A percentile compares a stretch with the other conserved stretches of the same genome.
These are phyloP conservation scores for Linnemannia exigua DNA, from an alignment of 192 early-diverging fungal genomes.

Conservation along the genomic window DNA sequence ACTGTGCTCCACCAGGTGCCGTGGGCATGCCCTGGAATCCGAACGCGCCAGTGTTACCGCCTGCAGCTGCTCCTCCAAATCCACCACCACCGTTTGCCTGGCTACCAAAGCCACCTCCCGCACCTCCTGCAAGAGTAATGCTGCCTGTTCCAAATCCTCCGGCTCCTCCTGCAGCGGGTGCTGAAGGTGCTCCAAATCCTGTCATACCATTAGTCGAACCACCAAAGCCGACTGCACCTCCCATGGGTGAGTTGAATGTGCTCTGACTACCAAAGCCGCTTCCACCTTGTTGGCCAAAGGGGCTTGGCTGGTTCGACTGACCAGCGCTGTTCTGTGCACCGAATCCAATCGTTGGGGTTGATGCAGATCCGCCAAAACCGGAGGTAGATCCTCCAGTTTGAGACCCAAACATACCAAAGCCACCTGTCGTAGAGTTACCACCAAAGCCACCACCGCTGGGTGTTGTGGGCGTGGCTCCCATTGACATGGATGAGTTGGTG, in stretches of 20 bases:
- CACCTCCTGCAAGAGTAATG: not conserved
- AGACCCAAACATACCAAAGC: not conserved
- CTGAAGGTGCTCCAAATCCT: slow-evolving; percentile 1
- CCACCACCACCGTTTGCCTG: not conserved
- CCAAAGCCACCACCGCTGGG: not conserved
- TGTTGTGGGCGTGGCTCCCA: not conserved
- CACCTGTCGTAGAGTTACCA: not conserved
- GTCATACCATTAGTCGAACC: not conserved
- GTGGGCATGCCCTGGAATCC: slow-evolving; percentile 27
- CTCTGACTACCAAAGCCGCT: slow-evolving; percentile 17
- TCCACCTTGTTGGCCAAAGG: slow-evolving; percentile 15
- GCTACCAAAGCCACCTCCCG: slow-evolving; percentile 14
- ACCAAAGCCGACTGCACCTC: slow-evolving; percentile 4
- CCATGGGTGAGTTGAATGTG: not conserved
- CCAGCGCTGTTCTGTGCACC: not conserved
- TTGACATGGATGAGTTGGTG: not conserved
- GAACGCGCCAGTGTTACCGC: slow-evolving; percentile 10
- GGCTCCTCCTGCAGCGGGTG: not conserved
- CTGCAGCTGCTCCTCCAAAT: not conserved
- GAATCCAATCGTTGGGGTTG: not conserved
- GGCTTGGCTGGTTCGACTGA: not conserved
- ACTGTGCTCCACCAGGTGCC: slow-evolving; percentile 34
- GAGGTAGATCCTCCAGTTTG: not conserved
- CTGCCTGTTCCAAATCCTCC: slow-evolving; percentile 13
- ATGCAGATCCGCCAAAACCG: not conserved